Evolutionary conservation across 2,329 filamentous ascomycete genomes (phyloP).

Genomic region (Myrmaecium sp.): DNA sequence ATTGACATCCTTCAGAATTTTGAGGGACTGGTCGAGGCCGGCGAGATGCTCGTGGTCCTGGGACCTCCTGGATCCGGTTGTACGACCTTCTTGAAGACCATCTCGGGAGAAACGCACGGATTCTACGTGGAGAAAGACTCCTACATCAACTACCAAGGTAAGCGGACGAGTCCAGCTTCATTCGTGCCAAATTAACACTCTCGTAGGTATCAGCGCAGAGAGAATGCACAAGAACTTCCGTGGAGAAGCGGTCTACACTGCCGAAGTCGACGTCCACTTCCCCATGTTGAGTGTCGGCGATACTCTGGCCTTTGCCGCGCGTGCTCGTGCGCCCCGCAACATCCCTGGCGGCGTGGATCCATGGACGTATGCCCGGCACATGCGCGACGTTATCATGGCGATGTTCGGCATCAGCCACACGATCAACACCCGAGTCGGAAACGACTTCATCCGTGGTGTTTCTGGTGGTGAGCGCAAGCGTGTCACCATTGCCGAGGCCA

Average conservation of each 20-base stretch:
- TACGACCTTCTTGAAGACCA: constrained; percentile 66
- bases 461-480: constrained; percentile 62
- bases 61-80: constrained; percentile 53
- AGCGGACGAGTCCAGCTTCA: constrained; percentile 8
- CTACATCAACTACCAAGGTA: constrained; percentile 71
- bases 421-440: constrained; percentile 50
- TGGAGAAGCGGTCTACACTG: constrained; percentile 71
- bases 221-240: constrained; percentile 62
- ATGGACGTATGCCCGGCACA: constrained; percentile 39
- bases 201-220: constrained; percentile 43
- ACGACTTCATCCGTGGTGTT: constrained; percentile 53
- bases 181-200: constrained; percentile 23
- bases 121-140: constrained; percentile 52
- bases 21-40: constrained; percentile 48
- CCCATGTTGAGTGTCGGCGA: constrained; percentile 59
- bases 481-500: constrained; percentile 59
- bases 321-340: constrained; percentile 44
- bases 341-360: constrained; percentile 40
- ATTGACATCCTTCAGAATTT: constrained; percentile 52
- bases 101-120: constrained; percentile 66
- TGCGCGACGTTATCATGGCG: constrained; percentile 56
- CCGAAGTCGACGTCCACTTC: constrained; percentile 67
- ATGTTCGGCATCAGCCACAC: constrained; percentile 60
- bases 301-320: constrained; percentile 59
- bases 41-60: constrained; percentile 57